These are phyloP conservation scores for Podospora fimiseda DNA, from an alignment of 495 filamentous ascomycete genomes.

Conservation along the genomic window DNA sequence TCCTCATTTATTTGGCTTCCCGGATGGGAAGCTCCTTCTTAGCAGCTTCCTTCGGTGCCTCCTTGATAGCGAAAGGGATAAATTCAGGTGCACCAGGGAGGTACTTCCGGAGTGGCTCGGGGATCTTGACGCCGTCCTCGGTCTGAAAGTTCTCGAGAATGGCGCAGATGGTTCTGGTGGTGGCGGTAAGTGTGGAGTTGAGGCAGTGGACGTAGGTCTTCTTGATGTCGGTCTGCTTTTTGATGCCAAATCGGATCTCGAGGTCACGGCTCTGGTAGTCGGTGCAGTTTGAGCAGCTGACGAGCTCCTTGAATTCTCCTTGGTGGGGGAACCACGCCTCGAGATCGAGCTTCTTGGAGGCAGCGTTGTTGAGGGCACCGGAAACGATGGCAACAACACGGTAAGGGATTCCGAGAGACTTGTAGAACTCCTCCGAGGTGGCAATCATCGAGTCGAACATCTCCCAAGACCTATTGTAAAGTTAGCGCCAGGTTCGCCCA, in stretches of 20 bases:
- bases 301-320: conserved; percentile 94
- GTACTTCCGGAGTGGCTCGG: conserved; percentile 79
- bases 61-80: conserved; percentile 58
- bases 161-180: conserved; percentile 89
- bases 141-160: conserved; percentile 95
- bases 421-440: conserved; percentile 88
- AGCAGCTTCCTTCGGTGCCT: conserved; percentile 24
- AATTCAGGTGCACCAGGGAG: conserved; percentile 85
- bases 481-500: background rate
- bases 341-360: conserved; percentile 90
- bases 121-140: conserved; percentile 78
- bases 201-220: conserved; percentile 94
- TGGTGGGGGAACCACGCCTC: conserved; percentile 87
- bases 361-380: conserved; percentile 68
- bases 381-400: conserved; percentile 90
- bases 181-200: conserved; percentile 88
- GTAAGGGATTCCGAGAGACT: conserved; percentile 82
- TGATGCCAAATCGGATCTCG: conserved; percentile 57
- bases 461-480: conserved; percentile 59
- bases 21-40: conserved; percentile 35
- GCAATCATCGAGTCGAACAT: conserved; percentile 88
- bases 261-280: conserved; percentile 89
- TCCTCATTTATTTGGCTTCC: conserved; percentile 2
- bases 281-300: conserved; percentile 92
- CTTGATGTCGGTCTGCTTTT: conserved; percentile 43